These are phyloP conservation scores for Cytospora chrysosperma DNA, from an alignment of 2,329 filamentous ascomycete species.

Conservation along the genomic window DNA sequence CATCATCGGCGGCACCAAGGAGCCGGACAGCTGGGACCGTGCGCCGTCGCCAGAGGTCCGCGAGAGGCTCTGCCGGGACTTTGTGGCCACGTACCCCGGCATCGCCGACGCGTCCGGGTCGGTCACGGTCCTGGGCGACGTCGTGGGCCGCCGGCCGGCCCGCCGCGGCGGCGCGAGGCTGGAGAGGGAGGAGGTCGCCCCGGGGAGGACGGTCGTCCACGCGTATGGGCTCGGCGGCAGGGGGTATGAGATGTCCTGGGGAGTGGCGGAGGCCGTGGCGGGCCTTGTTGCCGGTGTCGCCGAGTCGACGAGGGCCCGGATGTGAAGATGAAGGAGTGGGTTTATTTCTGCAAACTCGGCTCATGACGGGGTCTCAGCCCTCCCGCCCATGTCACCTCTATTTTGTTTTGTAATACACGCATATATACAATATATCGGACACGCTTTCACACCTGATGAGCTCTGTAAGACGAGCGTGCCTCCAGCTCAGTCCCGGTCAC, in stretches of 20 bases:
- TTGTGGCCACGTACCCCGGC: slow-evolving; percentile 37
- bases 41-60: slow-evolving; percentile 48
- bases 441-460: neutral
- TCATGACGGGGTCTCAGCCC: neutral
- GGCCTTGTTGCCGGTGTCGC: slow-evolving; percentile 38
- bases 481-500: slow-evolving; percentile 1
- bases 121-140: slow-evolving; percentile 31
- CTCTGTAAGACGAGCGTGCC: neutral
- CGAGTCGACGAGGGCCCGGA: slow-evolving; percentile 23
- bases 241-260: slow-evolving; percentile 50
- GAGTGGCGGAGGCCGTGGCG: slow-evolving; percentile 44
- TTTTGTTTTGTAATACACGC: neutral
- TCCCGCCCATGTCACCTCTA: slow-evolving; percentile 3
- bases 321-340: neutral
- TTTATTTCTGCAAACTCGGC: too few relatives aligned
- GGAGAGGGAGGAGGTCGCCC: slow-evolving; percentile 40
- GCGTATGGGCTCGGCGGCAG: slow-evolving; percentile 51
- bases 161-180: slow-evolving; percentile 38
- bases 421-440: neutral
- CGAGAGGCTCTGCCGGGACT: slow-evolving; percentile 42
- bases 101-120: slow-evolving; percentile 31
- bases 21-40: slow-evolving; percentile 55
- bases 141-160: slow-evolving; percentile 33
- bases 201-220: slow-evolving; percentile 38
- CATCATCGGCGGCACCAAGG: slow-evolving; percentile 65